Conservation (phyloP, 208 protist species). For the Acanthamoeba sp. region DNA sequence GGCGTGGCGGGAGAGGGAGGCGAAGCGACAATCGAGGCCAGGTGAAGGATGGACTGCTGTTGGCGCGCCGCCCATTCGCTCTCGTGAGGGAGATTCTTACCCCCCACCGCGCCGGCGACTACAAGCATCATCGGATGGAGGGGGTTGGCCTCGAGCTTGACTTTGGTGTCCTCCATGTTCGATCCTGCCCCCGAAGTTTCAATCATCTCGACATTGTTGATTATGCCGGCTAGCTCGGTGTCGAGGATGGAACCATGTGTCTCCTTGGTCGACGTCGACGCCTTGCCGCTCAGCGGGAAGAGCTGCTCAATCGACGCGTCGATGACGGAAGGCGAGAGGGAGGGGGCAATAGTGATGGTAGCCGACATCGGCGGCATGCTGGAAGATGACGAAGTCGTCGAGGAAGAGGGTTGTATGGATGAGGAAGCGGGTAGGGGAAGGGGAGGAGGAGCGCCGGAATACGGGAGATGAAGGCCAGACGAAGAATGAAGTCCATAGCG, state of each 20-base stretch:
- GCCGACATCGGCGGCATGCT: not conserved
- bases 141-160: conserved; percentile 11
- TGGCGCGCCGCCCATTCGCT: conserved; percentile 43
- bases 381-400: not conserved
- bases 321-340: conserved; percentile 38
- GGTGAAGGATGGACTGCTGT: conserved; percentile 43
- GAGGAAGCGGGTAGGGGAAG: not conserved
- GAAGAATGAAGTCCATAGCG: not conserved
- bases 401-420: not conserved
- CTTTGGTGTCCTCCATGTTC: conserved; percentile 20
- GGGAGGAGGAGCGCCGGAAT: not conserved
- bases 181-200: not conserved
- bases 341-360: conserved; percentile 40
- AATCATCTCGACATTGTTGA: conserved; percentile 64
- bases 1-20: not conserved
- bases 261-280: conserved; percentile 45
- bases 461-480: not conserved
- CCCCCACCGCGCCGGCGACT: not conserved
- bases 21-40: conserved; percentile 41
- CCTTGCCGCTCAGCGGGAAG: conserved; percentile 48
- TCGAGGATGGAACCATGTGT: conserved; percentile 39
- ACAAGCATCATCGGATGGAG: conserved; percentile 37
- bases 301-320: conserved; percentile 59
- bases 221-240: conserved; percentile 38
- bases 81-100: conserved; percentile 40